A percentile compares a stretch with the other conserved stretches of the same genome.
phyloP scores from a whole-genome alignment of 78 protist species.

The Salpingoeca rosetta region DNA sequence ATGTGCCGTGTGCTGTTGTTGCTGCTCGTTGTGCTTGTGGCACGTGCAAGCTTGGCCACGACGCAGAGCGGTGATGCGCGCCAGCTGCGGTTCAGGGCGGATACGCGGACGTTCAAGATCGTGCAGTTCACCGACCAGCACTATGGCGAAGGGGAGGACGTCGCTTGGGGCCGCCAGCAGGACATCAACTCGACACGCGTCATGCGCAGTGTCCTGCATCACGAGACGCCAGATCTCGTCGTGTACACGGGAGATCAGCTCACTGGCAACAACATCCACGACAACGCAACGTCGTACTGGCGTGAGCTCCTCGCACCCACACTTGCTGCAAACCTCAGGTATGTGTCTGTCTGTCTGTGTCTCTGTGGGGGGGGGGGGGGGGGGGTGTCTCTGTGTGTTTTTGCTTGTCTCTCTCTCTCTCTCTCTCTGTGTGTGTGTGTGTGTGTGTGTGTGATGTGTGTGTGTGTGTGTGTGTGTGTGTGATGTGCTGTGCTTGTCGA shows the following conservation, averaged over 20 bases:
- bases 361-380: too few species aligned
- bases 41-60: too few species aligned
- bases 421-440: too few species aligned
- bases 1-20: too few species aligned
- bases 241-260: conserved; percentile 24
- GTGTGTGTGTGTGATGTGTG: too few species aligned
- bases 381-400: too few species aligned
- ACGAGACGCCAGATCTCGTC: conserved; percentile 9
- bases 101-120: conserved; percentile 18
- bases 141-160: conserved; percentile 21
- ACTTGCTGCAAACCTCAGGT: not conserved
- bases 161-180: conserved; percentile 22
- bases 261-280: conserved; percentile 19
- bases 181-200: conserved; percentile 2
- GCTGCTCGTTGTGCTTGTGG: too few species aligned
- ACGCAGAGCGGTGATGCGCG: too few species aligned
- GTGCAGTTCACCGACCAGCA: conserved; percentile 21
- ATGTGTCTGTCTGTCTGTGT: too few species aligned
- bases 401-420: too few species aligned
- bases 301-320: not conserved
- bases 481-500: too few species aligned
- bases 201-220: not conserved
- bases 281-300: conserved; percentile 16
- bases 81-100: not conserved
- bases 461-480: too few species aligned